Base-by-base conservation (phyloP, 768 basidiomycete genomes). In the Brasilioporus rufonigricans region DNA sequence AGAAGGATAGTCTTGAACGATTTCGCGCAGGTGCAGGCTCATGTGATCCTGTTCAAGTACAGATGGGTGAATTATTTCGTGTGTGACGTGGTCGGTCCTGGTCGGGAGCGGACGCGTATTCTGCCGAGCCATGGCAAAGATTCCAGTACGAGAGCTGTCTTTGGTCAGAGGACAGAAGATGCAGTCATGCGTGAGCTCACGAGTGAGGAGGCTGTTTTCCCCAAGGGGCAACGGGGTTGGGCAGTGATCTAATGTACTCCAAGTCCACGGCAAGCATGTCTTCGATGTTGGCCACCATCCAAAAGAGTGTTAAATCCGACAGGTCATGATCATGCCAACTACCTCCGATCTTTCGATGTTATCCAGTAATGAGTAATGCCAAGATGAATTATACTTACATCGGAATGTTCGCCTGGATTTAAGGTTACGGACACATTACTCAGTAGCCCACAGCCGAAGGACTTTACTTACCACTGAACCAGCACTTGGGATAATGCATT, bases 291-390 rank as follows among this genome's bases (percentile, higher is more conserved):
- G 84, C 79, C 50, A 75, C 76, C 82, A 87, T 85, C 85, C 85
- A 86, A 40, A 71, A 67, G 47, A 90, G 71, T 14, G 83, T 77
- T 23, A 89, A 41, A 61, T 88, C 85, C 0, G 87, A 77, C 26
- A 90, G 67, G 60, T 90, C 88, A 65, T 87, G 87, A 41, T 81
- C 74, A 27, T 75, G 64, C 67, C 82, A 89, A 36, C 88, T 87
- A 26, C 88, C 88, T 16, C 87, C 87, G 44, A 86, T 78, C 87
- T 89, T 47, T 24, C 38, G 35, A 39, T 5, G 6, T 46, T 41
- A 11, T 19, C 54, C 21, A 59, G 33, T 55, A 13, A 39, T 26
- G 24, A 55, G 18, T 2, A 14, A 27, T 48, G 19, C 16, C n/a
- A 18, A 35, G 23, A 49, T 11, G 19, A 16, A 24, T 8, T n/a